These are phyloP conservation scores for Marasmius sp. DNA, from an alignment of 1,284 basidiomycete genomes.

Conservation along the genomic window DNA sequence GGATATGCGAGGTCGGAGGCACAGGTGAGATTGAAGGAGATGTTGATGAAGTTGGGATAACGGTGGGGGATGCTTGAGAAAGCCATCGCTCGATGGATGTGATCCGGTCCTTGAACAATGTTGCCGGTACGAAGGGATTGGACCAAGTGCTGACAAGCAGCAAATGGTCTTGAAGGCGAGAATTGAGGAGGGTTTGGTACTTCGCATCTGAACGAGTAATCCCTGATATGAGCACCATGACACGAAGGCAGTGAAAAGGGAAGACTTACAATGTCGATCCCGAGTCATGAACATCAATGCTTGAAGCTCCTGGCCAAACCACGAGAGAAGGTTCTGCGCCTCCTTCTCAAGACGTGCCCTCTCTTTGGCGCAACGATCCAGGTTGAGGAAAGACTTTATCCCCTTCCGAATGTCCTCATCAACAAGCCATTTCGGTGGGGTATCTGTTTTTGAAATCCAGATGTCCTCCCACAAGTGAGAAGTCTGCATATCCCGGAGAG, in stretches of 20 bases:
- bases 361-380: not conserved
- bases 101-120: not conserved
- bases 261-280: not conserved
- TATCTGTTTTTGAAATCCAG: not conserved
- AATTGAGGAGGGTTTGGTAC: not conserved
- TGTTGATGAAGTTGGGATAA: not conserved
- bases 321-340: not conserved
- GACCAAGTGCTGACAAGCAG: not conserved
- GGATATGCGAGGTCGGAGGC: too few relatives aligned
- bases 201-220: not conserved
- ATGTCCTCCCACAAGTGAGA: not conserved
- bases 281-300: not conserved
- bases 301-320: not conserved
- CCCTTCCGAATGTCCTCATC: not conserved
- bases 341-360: not conserved
- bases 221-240: not conserved
- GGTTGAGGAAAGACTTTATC: not conserved
- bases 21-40: not conserved
- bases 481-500: not conserved
- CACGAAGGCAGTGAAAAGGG: not conserved
- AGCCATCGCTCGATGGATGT: too few relatives aligned
- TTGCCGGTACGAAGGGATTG: not conserved
- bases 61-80: too few relatives aligned
- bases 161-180: not conserved
- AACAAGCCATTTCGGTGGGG: not conserved